Evolutionary conservation across 495 filamentous ascomycete species (phyloP), one percentile per base, ranked within the genome.

Genomic region (Oleoguttula mirabilis): DNA sequence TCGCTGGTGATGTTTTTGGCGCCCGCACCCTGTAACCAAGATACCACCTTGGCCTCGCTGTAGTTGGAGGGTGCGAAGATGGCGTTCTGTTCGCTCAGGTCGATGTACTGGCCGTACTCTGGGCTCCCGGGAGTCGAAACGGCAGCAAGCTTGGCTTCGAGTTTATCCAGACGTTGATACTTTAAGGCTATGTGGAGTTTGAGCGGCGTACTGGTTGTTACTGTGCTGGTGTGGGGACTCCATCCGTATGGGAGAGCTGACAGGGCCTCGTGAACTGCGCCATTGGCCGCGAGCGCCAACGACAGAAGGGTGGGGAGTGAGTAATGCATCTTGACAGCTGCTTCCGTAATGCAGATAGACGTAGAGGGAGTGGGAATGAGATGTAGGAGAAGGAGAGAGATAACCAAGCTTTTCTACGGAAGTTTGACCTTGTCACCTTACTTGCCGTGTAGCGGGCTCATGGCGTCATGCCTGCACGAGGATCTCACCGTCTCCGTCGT

Each of bases 41-140:
- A 30, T 5, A 55, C 33, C 19, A 62, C 51, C 3, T 52, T 43
- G 17, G 42, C 42, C 20, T 41, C 52, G 6, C 54, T 49, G 15
- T 53, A 50, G 17, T 30, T 16, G 20, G 30, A 22, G 0, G 60
- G 55, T 22, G 49, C 54, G 35, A 61, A 52, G 10, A 60, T 41
- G 4, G 48, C 51, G 34, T 57, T 58, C 22, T 63, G 46, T 30
- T 66, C 56, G 15, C 75, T 66, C n/a, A 68, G 65, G 39, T 66
- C 70, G 65, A 84, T 67, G 43, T 83, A 72, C 35, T 70, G 57
- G 1, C 81, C 80, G 56, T 84, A 84, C 3, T 56, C 62, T 2
- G 65, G 57, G 47, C 79, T 68, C 3, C 64, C 65, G 3, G 80
- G 81, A 3, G 72, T 76, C 14, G 77, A 77, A 22, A 85, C 63